Evolutionary conservation across 2,329 filamentous ascomycete genomes (phyloP), one percentile per base, ranked within the genome.

Genomic region (Daldinia eschscholtzii): DNA sequence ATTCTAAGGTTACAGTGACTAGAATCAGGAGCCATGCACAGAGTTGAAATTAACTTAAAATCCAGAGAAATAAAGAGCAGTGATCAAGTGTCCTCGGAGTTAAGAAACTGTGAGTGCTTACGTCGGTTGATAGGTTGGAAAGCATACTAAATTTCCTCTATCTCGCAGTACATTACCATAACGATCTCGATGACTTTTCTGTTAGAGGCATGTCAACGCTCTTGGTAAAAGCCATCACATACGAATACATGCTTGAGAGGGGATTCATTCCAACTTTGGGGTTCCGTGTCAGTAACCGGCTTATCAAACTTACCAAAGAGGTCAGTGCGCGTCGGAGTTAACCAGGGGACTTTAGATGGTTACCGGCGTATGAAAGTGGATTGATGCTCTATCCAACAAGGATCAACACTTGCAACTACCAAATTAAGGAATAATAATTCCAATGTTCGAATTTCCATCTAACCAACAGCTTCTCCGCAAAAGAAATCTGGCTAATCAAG

Each of bases 381-480:
- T 53, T 53, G 15, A 18, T 15, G 18, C 20, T 35, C 28, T 33
- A 53, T 42, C 44, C 4, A 20, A 13, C 28, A 35, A 23, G 33
- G 64, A 66, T 66, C 64, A n/a, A 18, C 64, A 58, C 3, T 7
- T 2, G 4, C 35, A 33, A 35, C 57, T 66, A 53, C 64, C 55
- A 18, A 12, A 58, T 35, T 46, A 6, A 53, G 64, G 28, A 66
- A 66, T 58, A 52, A 66, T 66, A 53, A 61, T 66, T 66, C 64
- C 64, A 61, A 44, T 37, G 6, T 13, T 15, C 10, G 52, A 53
- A 20, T 33, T 20, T 44, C 9, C 18, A 44, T 44, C 18, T 12
- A 46, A 57, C 63, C 57, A 61, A 65, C 63, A 57, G 23, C 42
- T 42, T 57, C 30, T 37, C n/a, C 3, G 26, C 13, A 39, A 53